These are phyloP conservation scores for Xylariales sp. DNA, from an alignment of 2,329 filamentous ascomycete species.

Conservation along the genomic window DNA sequence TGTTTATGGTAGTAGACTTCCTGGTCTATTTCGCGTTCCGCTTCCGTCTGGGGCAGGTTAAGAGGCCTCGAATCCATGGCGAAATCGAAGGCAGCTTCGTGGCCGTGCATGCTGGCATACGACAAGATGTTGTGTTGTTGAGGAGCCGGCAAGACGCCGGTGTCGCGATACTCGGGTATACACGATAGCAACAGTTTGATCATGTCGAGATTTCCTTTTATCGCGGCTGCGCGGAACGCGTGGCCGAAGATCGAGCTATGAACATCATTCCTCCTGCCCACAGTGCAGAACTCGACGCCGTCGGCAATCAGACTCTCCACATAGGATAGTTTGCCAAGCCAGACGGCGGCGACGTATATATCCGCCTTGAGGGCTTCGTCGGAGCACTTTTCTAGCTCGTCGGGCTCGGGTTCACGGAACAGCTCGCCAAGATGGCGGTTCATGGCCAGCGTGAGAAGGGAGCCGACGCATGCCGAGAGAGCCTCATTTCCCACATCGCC, in stretches of 20 bases:
- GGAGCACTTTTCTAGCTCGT: not conserved
- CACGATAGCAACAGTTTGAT: slow-evolving; percentile 12
- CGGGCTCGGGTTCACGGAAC: not conserved
- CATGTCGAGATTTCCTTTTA: slow-evolving; percentile 4
- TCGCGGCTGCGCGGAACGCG: slow-evolving; percentile 3
- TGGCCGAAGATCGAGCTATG: not conserved
- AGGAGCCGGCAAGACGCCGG: not conserved
- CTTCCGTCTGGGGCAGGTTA: not conserved
- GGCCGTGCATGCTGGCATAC: not conserved
- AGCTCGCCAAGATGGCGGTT: accelerated
- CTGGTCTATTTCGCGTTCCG: not conserved
- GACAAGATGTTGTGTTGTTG: not conserved
- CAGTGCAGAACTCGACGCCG: not conserved
- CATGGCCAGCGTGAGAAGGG: slow-evolving; percentile 12
- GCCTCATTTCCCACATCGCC: not conserved
- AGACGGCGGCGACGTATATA: slow-evolving; percentile 32
- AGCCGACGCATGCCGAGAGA: not conserved
- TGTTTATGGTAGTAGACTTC: too few species aligned
- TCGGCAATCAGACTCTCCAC: slow-evolving; percentile 10
- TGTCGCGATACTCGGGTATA: not conserved
- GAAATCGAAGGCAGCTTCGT: slow-evolving; percentile 15
- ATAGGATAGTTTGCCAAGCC: slow-evolving; percentile 23
- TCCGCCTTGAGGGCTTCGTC: slow-evolving; percentile 24
- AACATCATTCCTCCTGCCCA: not conserved
- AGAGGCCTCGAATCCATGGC: slow-evolving; percentile 9